These are phyloP conservation scores for Mycena amicta DNA, from an alignment of 768 basidiomycete species.

Conservation along the genomic window DNA sequence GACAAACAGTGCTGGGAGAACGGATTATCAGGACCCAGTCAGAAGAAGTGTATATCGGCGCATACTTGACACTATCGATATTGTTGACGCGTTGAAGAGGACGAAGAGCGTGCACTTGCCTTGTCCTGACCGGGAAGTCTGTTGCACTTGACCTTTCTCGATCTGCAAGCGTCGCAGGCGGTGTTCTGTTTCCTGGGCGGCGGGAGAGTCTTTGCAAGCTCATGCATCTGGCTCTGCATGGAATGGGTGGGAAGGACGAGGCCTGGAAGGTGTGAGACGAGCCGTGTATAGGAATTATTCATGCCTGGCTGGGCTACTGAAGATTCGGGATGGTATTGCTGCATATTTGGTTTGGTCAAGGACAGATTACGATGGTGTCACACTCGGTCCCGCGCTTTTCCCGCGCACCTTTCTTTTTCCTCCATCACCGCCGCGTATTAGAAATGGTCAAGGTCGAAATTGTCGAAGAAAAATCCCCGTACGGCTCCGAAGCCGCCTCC, in stretches of 20 bases:
- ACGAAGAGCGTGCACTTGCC: slow-evolving; percentile 44
- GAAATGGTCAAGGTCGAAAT: slow-evolving; percentile 94
- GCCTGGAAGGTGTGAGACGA: slow-evolving; percentile 39
- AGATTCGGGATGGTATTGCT: slow-evolving; percentile 26
- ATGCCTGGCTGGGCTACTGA: slow-evolving; percentile 37
- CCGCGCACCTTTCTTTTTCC: neutral
- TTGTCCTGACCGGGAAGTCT: slow-evolving; percentile 81
- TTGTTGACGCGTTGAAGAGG: slow-evolving; percentile 14
- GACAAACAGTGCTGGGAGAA: slow-evolving; percentile 70
- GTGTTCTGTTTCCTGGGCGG: slow-evolving; percentile 92
- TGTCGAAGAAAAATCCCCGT: slow-evolving; percentile 82
- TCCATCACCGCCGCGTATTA: slow-evolving; percentile 13
- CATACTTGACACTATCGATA: slow-evolving; percentile 65
- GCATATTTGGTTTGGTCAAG: slow-evolving; percentile 28
- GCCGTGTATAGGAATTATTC: slow-evolving; percentile 18
- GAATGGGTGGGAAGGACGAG: slow-evolving; percentile 65
- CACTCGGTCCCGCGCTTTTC: neutral
- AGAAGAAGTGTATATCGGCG: slow-evolving; percentile 18
- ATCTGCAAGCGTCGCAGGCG: slow-evolving; percentile 74
- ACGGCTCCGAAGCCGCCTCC: slow-evolving; percentile 74
- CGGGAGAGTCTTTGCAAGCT: slow-evolving; percentile 76
- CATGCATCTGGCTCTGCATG: slow-evolving; percentile 81
- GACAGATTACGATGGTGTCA: slow-evolving; percentile 5
- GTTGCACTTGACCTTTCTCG: slow-evolving; percentile 89
- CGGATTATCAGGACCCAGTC: slow-evolving; percentile 19